Percentiles rank a stretch among this genome's conserved stretches.
Conservation (phyloP, 225 moss, liverwort and hornwort species). For the Anthoceros angustus region DNA sequence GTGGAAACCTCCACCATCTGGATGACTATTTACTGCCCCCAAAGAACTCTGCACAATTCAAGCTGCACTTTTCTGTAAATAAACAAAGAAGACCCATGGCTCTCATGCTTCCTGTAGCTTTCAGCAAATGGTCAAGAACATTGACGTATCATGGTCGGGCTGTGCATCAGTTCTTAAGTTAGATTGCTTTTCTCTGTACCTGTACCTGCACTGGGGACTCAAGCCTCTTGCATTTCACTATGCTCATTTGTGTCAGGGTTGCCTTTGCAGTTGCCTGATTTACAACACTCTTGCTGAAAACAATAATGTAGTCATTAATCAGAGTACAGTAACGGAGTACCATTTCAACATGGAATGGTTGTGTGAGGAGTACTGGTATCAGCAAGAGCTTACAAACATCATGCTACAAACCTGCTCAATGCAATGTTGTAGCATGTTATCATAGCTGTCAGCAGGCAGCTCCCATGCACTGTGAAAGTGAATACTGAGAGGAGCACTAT, state of each 20-base stretch:
- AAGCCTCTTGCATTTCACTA: conserved; percentile 85
- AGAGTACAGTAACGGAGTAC: background rate
- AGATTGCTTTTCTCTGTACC: too few relatives aligned
- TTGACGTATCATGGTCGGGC: too few relatives aligned
- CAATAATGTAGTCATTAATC: background rate
- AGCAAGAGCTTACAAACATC: background rate
- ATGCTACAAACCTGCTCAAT: conserved; percentile 29
- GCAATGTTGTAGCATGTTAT: conserved; percentile 98
- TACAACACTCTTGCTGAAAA: conserved; percentile 56
- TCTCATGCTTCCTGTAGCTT: too few relatives aligned
- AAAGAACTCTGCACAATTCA: too few relatives aligned
- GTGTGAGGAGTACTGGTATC: background rate
- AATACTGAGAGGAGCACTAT: background rate
- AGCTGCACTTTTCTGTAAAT: too few relatives aligned
- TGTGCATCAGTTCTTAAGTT: too few relatives aligned
- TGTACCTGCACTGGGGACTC: conserved; percentile 13
- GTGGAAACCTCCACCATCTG: too few relatives aligned
- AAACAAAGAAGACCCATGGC: too few relatives aligned
- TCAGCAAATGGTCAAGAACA: too few relatives aligned
- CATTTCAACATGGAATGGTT: too few relatives aligned
- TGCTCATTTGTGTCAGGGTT: conserved; percentile 95
- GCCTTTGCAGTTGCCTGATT: conserved; percentile 96
- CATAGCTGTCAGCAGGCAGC: conserved; percentile 90
- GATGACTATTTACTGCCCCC: too few relatives aligned
- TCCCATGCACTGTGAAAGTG: conserved; percentile 54